Evolutionary conservation across 2,329 filamentous ascomycete genomes (phyloP), one percentile per base, ranked within the genome.

Genomic region (Bipolaris zeicola): DNA sequence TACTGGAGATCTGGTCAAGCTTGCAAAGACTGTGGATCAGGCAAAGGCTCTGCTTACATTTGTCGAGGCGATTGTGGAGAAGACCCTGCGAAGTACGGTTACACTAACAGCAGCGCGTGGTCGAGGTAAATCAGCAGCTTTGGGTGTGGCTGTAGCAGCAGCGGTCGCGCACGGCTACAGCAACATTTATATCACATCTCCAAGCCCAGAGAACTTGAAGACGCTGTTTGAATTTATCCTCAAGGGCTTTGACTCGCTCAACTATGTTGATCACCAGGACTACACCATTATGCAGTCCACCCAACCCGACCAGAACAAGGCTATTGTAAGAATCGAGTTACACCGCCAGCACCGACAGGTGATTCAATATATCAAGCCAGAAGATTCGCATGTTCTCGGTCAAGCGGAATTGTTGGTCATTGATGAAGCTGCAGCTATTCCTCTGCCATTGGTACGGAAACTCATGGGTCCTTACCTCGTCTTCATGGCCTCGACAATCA

Each of bases 401-500:
- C 95, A 99, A 76, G 95, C 95, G 3, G 95, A 99, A 76, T 79
- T 99, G 37, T 81, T 99, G 10, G 94, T 99, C 7, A 98, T 99
- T 62, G 95, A 99, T 77, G 95, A 99, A 78, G 95, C 95, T 14
- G 95, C 95, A 11, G 96, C 96, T 1, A 99, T 99, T 61, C 95
- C 96, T 11, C 79, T 99, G 10, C 95, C 95, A 0, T 81, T 98
- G 2, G 95, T 99, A 6, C 85, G 89, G 66, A 97, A 97, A 78
- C 83, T 99, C 38, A 93, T 99, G 86, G 95, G 95, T 0, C 94
- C 94, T 13, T 99, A 99, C 76, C 82, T 99, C 36, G 92, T 98
- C 7, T 99, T 99, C 78, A 98, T 99, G 95, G 92, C 96, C 0
- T 99, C 95, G 0, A 99, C 95, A 1, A 97, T 99, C 79, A 98